Evolutionary conservation across 768 basidiomycete species (phyloP), one percentile per base, ranked within the genome.

Genomic region (Cystofilobasidium bisporidii): DNA sequence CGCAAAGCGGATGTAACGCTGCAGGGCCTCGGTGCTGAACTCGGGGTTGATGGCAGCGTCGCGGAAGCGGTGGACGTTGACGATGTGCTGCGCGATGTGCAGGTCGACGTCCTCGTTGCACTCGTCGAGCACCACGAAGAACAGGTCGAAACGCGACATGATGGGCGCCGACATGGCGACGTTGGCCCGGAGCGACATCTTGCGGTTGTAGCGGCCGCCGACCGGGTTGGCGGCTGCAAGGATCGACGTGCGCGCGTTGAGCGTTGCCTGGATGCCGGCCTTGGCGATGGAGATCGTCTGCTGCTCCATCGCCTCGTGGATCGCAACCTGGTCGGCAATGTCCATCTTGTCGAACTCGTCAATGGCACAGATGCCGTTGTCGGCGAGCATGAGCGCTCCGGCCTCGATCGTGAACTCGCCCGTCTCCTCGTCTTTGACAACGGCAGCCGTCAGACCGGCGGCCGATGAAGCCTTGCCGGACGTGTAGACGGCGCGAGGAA

Each of bases 301-400:
- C 79, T 98, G 94, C 85, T 98, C 94, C 94, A 98, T 98, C 11
- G 94, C 94, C 82, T 98, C 94, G 81, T 99, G 96, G 73, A 99
- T 98, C 41, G 96, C 96, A 50, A 98, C 91, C 77, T 98, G 96
- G 77, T 98, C 96, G 0, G 89, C 86, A 62, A 97, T 86, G 76
- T 98, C 94, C 96, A 99, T 99, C 79, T 99, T 99, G 83, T 99
- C 96, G 74, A 99, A 99, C 78, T 98, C 96, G 79, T 99, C 96
- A 73, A 99, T 99, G n/a, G 93, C 93, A 75, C 96, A 99, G 75
- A 98, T 97, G 11, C 96, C 96, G 72, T 98, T 98, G 79, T 99
- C 96, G 9, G 96, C 96, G 4, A 99, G 84, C 96, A 99, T 98
- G 71, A 99, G 83, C 5, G 96, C 96, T 59, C 96, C 96, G 26